Evolutionary conservation across 768 basidiomycete genomes (phyloP).

Genomic region (Trametes cubensis): DNA sequence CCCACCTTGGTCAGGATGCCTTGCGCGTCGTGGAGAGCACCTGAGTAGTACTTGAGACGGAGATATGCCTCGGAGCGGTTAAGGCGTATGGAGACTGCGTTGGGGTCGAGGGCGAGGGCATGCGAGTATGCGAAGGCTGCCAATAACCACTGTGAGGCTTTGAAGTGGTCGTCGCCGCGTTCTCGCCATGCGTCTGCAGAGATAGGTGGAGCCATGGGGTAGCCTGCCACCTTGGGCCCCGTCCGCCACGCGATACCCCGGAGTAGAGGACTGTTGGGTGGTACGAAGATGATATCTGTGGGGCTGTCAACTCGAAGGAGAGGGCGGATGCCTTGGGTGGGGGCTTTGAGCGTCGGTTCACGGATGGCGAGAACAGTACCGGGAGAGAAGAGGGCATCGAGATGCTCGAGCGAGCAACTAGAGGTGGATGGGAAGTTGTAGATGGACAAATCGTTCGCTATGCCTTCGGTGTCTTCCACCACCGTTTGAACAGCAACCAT

Average conservation of each 20-base stretch:
- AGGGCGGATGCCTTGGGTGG: constrained; percentile 5
- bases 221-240: not conserved
- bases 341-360: constrained; percentile 35
- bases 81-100: constrained; percentile 26
- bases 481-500: constrained; percentile 19
- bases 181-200: constrained; percentile 27
- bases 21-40: constrained; percentile 32
- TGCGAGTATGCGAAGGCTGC: constrained; percentile 33
- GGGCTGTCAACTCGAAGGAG: constrained; percentile 38
- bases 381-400: constrained; percentile 35
- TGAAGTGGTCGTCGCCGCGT: constrained; percentile 32
- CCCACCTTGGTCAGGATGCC: constrained; percentile 14
- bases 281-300: constrained; percentile 32
- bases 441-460: constrained; percentile 24
- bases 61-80: constrained; percentile 36
- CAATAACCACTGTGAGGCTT: constrained; percentile 27
- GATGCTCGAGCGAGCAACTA: constrained; percentile 18
- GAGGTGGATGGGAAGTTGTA: constrained; percentile 35
- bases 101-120: constrained; percentile 26
- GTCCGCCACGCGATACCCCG: constrained; percentile 10
- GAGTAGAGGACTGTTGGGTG: constrained; percentile 17
- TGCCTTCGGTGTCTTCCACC: constrained; percentile 35
- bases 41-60: constrained; percentile 28
- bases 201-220: not conserved
- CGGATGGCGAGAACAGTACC: constrained; percentile 35